phyloP scores from a whole-genome alignment of 192 early-diverging fungal species.

The Gonapodya prolifera region DNA sequence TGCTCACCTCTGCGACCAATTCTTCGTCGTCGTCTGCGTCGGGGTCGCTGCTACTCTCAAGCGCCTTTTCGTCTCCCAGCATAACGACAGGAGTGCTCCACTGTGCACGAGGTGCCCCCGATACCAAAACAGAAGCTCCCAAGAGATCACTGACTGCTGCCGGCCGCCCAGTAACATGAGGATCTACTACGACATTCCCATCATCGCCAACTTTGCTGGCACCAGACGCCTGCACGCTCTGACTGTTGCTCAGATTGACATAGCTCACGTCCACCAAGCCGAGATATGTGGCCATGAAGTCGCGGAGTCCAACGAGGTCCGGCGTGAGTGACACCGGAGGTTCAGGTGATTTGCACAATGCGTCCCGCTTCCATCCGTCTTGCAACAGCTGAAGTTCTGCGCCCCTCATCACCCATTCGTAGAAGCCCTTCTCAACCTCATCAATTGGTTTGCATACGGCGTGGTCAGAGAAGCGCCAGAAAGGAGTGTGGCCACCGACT shows the following conservation, averaged over 20 bases:
- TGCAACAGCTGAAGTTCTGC: too few species aligned
- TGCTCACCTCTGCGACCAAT: too few species aligned
- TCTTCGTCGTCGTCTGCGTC: too few species aligned
- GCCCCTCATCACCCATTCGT: slow-evolving; percentile 86
- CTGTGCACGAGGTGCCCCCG: too few species aligned
- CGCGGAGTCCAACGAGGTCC: too few species aligned
- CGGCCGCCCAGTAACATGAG: not conserved
- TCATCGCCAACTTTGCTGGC: too few species aligned
- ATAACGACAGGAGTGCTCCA: too few species aligned
- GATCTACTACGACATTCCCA: not conserved
- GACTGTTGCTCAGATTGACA: not conserved
- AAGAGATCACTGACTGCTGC: slow-evolving; percentile 12
- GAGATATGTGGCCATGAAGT: slow-evolving; percentile 83
- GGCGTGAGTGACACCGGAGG: too few species aligned
- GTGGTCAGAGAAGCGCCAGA: slow-evolving; percentile 89
- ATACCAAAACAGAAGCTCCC: not conserved
- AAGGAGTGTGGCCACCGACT: slow-evolving; percentile 92
- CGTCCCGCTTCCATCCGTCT: slow-evolving; percentile 41
- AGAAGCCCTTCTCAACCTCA: slow-evolving; percentile 71
- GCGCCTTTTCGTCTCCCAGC: too few species aligned
- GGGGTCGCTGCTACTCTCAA: too few species aligned
- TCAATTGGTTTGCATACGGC: slow-evolving; percentile 94
- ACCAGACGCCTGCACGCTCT: too few species aligned
- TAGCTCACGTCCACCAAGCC: slow-evolving; percentile 88
- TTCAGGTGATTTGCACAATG: slow-evolving; percentile 47